Percentiles rank a stretch among this genome's conserved stretches.
phyloP scores from a whole-genome alignment of 257 asterid species.

The Cynanchum wilfordii region DNA sequence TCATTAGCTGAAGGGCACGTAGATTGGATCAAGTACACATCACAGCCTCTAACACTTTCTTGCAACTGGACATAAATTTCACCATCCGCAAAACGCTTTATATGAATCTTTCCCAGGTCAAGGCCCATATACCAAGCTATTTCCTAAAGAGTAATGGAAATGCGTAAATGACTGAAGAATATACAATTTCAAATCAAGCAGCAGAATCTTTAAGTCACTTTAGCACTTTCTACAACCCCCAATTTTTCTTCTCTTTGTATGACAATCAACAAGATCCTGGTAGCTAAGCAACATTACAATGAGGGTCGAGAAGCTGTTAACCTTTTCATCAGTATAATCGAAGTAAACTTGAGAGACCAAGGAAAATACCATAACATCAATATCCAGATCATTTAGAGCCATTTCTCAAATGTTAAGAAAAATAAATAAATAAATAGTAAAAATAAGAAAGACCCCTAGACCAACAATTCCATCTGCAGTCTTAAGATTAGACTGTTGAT shows the following conservation, averaged over 20 bases:
- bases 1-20: conserved; percentile 90
- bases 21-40: conserved; percentile 74
- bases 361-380: neutral
- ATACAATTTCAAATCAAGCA: neutral
- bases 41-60: conserved; percentile 95
- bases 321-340: neutral
- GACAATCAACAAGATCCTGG: neutral
- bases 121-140: conserved; percentile 95
- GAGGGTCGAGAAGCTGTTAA: neutral
- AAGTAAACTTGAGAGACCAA: neutral
- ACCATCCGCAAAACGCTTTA: conserved; percentile 89
- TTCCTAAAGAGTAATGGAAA: conserved; percentile 40
- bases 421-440: neutral
- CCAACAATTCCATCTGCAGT: neutral
- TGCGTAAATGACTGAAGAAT: neutral
- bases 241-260: neutral
- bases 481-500: neutral
- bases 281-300: neutral
- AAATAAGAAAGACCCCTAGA: neutral
- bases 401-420: too few species aligned
- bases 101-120: conserved; percentile 52
- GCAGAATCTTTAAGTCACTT: neutral
- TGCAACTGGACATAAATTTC: conserved; percentile 89
- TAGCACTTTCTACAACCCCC: neutral
- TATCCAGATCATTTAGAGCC: neutral